Conservation (phyloP, 1,139 yeast species). For the Blastobotrys proliferans region DNA sequence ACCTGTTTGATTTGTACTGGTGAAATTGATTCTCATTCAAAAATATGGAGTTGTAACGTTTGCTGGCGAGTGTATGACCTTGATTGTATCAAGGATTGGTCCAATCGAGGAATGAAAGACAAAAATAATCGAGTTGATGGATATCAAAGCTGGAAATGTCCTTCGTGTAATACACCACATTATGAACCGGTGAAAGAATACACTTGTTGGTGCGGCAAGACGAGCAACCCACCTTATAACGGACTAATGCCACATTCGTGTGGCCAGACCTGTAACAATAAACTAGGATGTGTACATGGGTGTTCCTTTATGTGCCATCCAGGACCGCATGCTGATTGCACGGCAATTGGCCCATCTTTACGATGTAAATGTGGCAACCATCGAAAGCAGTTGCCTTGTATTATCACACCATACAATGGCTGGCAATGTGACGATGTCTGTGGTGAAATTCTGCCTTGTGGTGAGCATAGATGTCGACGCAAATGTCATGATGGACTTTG, state of each 20-base stretch:
- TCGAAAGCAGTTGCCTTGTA: slow-evolving; percentile 64
- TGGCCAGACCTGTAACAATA: slow-evolving; percentile 71
- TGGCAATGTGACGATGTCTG: slow-evolving; percentile 69
- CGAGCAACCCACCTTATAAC: slow-evolving; percentile 59
- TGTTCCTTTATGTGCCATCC: slow-evolving; percentile 82
- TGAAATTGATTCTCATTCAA: slow-evolving; percentile 63
- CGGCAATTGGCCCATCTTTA: slow-evolving; percentile 67
- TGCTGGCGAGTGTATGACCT: slow-evolving; percentile 80
- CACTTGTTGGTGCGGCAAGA: slow-evolving; percentile 90
- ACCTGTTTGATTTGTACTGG: slow-evolving; percentile 81
- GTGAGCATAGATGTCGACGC: slow-evolving; percentile 58
- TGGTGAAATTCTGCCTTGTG: slow-evolving; percentile 60
- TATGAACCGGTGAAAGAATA: slow-evolving; percentile 54
- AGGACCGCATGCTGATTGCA: slow-evolving; percentile 82
- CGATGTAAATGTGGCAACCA: slow-evolving; percentile 73
- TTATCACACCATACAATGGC: slow-evolving; percentile 65
- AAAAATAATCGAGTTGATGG: slow-evolving; percentile 15
- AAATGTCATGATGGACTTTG: slow-evolving; percentile 75
- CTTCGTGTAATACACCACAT: slow-evolving; percentile 66
- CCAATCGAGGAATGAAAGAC: slow-evolving; percentile 50
- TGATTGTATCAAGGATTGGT: slow-evolving; percentile 81
- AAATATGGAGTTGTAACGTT: slow-evolving; percentile 67
- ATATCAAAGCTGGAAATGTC: slow-evolving; percentile 76
- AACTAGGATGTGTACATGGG: slow-evolving; percentile 53
- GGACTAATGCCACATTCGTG: slow-evolving; percentile 77